Conservation (phyloP, 163 green algal genomes). For the Trebouxiophyceae sp. region DNA sequence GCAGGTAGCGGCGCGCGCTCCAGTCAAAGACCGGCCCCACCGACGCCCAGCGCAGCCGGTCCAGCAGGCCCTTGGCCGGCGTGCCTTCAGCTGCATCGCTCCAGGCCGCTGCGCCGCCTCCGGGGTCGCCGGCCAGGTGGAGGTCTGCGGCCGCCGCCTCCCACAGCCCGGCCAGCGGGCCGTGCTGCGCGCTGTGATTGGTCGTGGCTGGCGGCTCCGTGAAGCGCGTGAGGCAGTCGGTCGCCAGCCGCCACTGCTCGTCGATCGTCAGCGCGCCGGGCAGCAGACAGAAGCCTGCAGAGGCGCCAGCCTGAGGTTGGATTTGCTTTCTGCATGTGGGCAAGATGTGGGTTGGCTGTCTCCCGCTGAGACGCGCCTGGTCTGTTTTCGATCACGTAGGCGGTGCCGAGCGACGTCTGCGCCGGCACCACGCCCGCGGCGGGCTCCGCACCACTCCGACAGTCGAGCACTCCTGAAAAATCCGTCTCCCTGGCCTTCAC, state of each 20-base stretch:
- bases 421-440: too few relatives aligned
- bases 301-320: neutral
- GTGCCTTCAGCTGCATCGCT: neutral
- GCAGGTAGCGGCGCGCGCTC: conserved; percentile 62
- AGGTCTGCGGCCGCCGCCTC: conserved; percentile 23
- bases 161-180: conserved; percentile 38
- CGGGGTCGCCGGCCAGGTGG: neutral
- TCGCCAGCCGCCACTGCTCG: conserved; percentile 35
- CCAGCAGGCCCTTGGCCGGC: conserved; percentile 38
- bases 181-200: conserved; percentile 42
- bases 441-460: too few relatives aligned
- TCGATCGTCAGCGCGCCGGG: conserved; percentile 26
- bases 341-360: too few relatives aligned
- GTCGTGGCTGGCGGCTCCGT: conserved; percentile 48
- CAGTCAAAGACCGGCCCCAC: conserved; percentile 83
- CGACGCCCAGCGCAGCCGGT: conserved; percentile 75
- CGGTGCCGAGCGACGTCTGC: too few relatives aligned
- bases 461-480: too few relatives aligned
- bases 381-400: too few relatives aligned
- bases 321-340: conserved; percentile 1
- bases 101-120: conserved; percentile 2
- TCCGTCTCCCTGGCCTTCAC: too few relatives aligned
- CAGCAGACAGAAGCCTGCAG: conserved; percentile 45
- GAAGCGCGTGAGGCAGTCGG: conserved; percentile 22
- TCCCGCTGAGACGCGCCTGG: too few relatives aligned